phyloP scores from a whole-genome alignment of 1,139 yeast species.

The Geotrichum carabidarum region DNA sequence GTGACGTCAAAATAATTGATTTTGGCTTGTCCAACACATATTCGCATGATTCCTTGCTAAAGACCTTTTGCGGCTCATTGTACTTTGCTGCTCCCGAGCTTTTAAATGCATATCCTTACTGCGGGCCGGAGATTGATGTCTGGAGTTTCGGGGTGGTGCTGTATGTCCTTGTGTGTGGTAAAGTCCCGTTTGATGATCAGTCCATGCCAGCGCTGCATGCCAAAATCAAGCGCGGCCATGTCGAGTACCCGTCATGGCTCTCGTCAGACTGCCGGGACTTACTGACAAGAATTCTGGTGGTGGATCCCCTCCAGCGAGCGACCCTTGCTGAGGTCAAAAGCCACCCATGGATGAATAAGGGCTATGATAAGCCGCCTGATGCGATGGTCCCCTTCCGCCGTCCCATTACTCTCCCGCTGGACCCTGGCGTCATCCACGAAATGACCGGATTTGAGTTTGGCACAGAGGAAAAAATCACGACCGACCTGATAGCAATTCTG shows the following conservation, averaged over 20 bases:
- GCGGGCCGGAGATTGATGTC: conserved; percentile 95
- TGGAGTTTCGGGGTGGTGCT: conserved; percentile 98
- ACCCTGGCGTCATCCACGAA: conserved; percentile 61
- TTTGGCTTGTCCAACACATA: conserved; percentile 89
- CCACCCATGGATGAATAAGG: conserved; percentile 94
- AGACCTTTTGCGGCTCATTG: conserved; percentile 92
- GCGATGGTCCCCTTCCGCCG: conserved; percentile 69
- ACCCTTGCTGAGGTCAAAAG: conserved; percentile 67
- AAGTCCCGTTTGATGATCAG: conserved; percentile 96
- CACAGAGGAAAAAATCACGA: conserved; percentile 50
- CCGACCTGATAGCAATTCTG: conserved; percentile 54
- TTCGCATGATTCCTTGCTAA: conserved; percentile 63
- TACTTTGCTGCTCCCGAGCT: conserved; percentile 98
- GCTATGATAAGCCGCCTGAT: conserved; percentile 69
- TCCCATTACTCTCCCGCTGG: conserved; percentile 72
- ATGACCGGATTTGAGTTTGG: conserved; percentile 82
- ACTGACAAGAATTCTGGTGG: conserved; percentile 83
- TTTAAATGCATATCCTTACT: conserved; percentile 82
- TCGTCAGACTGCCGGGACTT: conserved; percentile 77
- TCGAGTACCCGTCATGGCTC: conserved; percentile 81
- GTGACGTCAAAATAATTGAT: conserved; percentile 92
- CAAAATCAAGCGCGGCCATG: conserved; percentile 85
- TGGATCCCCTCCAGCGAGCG: conserved; percentile 79
- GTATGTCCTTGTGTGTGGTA: conserved; percentile 91
- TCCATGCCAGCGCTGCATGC: conserved; percentile 89